Base-by-base conservation (phyloP, 2,329 filamentous ascomycete genomes). In the Cordyceps militaris region DNA sequence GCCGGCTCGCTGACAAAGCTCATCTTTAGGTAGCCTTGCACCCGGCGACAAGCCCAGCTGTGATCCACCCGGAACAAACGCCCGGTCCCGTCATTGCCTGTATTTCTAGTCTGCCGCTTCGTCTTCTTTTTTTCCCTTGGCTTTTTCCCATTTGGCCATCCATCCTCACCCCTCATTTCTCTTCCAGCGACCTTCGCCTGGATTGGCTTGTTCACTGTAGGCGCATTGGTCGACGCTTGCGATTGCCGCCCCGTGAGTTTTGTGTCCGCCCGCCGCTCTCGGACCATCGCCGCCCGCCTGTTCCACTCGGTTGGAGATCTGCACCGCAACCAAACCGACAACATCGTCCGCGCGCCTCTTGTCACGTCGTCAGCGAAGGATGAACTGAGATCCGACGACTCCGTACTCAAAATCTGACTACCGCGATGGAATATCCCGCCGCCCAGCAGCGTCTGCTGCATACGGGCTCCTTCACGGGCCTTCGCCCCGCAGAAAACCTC, bases 391-490 rank as follows among this genome's bases (percentile, higher is more conserved):
- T 24, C 23, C 53, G 23, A 38, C 55, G 14, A 44, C 47, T 13
- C 38, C 19, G 46, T 3, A 34, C 21, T 21, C 11, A 28, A 16
- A 28, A 21, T 28, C 36, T 38, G 38, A 57, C 28, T 23, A 21
- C 40, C 47, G 9, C 30, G 47, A 57, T 57, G 55, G 55, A 57
- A 14, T 51, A 57, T n/a, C 11, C 38, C 28, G n/a, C 36, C 28
- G 63, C 67, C 62, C 79, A 82, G 69, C 71, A 77, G 72, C 72
- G 76, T 66, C 68, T 83, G 60, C 71, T 76, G 66, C 75, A 75
- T 65, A 81, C 82, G 57, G 84, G 83, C 64, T 86, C 84, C 59
- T 81, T 86, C 67, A 78, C 81, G 16, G 84, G 84, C 63, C 79
- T 79, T 63, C 77, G 80, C 59, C 74, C 78, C 23, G 62, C 75